Evolutionary conservation across 306 rosid species (phyloP), one percentile per base, ranked within the genome.

Genomic region (Trichosanthes cucumerina): DNA sequence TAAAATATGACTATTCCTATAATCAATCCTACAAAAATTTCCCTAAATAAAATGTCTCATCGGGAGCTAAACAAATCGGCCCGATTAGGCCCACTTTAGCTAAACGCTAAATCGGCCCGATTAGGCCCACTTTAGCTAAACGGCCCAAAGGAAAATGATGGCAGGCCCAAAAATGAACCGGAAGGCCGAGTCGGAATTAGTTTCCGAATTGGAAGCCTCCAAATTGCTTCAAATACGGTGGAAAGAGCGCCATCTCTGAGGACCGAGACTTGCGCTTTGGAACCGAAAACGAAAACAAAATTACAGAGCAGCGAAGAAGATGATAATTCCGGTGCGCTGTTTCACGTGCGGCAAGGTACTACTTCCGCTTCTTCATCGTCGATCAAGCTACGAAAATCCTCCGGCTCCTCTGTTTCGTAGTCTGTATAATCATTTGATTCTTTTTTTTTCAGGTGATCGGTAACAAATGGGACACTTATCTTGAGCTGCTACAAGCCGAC

Each of bases 281-380:
- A 28, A 49, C 54, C 5, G 54, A 50, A 39, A 7, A 5, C n/a
- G 56, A 50, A 14, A 15, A 49, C 54, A 2, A 49, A 49, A 49
- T 49, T 33, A 19, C 24, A 31, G 41, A 19, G 74, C 64, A 24
- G 4, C 24, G 23, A 58, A 58, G 23, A 58, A 58, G 24, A 73
- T 73, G 78, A 73, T 73, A 6, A 49, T 73, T 46, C 78, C 78
- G 13, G 78, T 73, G 52, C 78, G 78, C 16, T 73, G 78, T 33
- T 73, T 73, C 23, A 73, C 60, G n/a, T 73, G 78, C 60, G 78
- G 78, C 77, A 73, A 73, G 77, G 77, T 72, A 13, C 19, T 33
- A 9, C 3, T 63, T n/a, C n/a, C n/a, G n/a, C n/a, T n/a, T n/a
- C n/a, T n/a, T n/a, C n/a, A n/a, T n/a, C n/a, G n/a, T n/a, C n/a